phyloP scores from a whole-genome alignment of 2,329 filamentous ascomycete genomes.

The Bisporella sp. region DNA sequence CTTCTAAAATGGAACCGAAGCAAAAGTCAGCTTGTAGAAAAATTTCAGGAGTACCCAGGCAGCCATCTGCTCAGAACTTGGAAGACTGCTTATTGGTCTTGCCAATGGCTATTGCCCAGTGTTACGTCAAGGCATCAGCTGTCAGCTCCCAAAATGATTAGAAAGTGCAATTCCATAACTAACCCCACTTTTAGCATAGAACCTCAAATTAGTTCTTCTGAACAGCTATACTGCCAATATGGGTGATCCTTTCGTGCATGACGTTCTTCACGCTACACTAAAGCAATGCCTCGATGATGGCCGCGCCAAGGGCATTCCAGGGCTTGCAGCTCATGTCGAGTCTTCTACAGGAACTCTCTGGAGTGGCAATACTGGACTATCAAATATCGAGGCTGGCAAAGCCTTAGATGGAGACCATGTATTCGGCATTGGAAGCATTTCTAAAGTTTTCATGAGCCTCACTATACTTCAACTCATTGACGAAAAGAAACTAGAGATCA shows the following conservation, averaged over 20 bases:
- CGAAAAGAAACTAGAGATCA: slow-evolving; percentile 4
- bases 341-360: slow-evolving; percentile 8
- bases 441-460: slow-evolving; percentile 11
- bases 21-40: no score
- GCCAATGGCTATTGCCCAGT: no score
- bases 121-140: no score
- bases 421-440: slow-evolving; percentile 15
- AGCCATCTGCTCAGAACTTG: no score
- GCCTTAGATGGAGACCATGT: not conserved
- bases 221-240: not conserved
- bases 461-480: slow-evolving; percentile 11
- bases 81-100: no score
- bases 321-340: slow-evolving; percentile 8
- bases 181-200: no score
- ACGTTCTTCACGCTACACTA: slow-evolving; percentile 16
- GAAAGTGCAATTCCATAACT: no score
- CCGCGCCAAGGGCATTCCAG: slow-evolving; percentile 6
- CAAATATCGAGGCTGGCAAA: not conserved
- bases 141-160: no score
- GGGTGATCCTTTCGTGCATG: not conserved
- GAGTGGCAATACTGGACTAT: slow-evolving; percentile 2
- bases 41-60: no score
- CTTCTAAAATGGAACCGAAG: no score
- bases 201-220: not conserved
- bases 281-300: slow-evolving; percentile 1